These are phyloP conservation scores for Penicillium capsulatum DNA, from an alignment of 2,329 filamentous ascomycete genomes.

Conservation along the genomic window DNA sequence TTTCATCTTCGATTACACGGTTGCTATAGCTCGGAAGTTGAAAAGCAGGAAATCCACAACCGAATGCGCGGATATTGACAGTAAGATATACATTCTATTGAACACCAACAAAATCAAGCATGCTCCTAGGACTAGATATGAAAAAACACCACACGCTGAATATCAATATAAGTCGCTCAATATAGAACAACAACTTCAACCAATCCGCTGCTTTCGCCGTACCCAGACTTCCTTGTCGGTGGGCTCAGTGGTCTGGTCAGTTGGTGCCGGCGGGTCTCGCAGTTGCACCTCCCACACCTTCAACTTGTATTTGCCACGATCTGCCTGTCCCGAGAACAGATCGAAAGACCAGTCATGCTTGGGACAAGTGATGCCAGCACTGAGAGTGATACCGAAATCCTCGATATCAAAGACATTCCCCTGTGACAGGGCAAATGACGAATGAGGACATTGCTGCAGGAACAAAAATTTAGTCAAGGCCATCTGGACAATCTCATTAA, in stretches of 20 bases:
- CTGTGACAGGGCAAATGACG: constrained; percentile 61
- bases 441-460: constrained; percentile 61
- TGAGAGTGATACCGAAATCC: constrained; percentile 56
- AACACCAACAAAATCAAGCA: too few relatives aligned
- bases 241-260: constrained; percentile 1
- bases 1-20: too few relatives aligned
- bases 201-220: constrained; percentile 33
- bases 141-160: too few relatives aligned
- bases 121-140: too few relatives aligned
- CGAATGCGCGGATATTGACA: too few relatives aligned
- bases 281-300: constrained; percentile 62
- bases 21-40: too few relatives aligned
- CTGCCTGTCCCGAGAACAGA: constrained; percentile 58
- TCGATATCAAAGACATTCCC: constrained; percentile 66
- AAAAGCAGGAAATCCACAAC: too few relatives aligned
- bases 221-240: constrained; percentile 34
- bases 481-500: neutral
- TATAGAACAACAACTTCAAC: constrained; percentile 11
- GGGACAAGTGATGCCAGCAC: constrained; percentile 60
- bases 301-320: constrained; percentile 60
- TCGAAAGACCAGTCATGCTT: constrained; percentile 72
- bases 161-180: too few relatives aligned
- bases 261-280: constrained; percentile 28
- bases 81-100: too few relatives aligned
- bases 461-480: constrained; percentile 2